phyloP scores from a whole-genome alignment of 441 rosid genomes.

The Daphne laureola region DNA sequence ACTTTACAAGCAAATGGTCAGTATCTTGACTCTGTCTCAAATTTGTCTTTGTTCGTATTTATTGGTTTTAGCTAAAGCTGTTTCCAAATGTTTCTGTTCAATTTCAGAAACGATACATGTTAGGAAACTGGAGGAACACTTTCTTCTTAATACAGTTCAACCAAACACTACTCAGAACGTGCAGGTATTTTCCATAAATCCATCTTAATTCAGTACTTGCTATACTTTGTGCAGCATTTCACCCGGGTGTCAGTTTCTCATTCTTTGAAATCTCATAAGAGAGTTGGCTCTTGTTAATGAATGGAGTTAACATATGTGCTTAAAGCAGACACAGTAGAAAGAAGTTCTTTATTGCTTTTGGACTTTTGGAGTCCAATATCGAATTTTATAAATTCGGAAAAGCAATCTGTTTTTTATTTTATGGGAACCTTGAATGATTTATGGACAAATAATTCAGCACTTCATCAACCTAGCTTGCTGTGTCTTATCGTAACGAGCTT shows the following conservation, averaged over 20 bases:
- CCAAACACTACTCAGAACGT: conserved; percentile 41
- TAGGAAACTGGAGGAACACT: conserved; percentile 23
- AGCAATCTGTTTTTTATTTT: too few relatives aligned
- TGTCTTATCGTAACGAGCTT: too few relatives aligned
- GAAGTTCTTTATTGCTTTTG: too few relatives aligned
- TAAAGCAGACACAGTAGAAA: too few relatives aligned
- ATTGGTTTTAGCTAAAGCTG: conserved; percentile 11
- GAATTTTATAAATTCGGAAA: too few relatives aligned
- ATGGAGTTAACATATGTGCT: too few relatives aligned
- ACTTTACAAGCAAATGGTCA: conserved; percentile 35
- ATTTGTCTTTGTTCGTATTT: conserved; percentile 10
- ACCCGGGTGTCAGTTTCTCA: not conserved
- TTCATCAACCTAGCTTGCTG: too few relatives aligned
- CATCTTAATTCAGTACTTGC: not conserved
- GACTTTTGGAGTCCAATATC: too few relatives aligned
- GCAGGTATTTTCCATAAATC: conserved; percentile 6
- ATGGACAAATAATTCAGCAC: too few relatives aligned
- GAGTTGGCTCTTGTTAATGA: too few relatives aligned
- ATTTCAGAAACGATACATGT: conserved; percentile 41
- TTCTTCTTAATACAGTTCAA: conserved; percentile 19
- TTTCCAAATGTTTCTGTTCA: conserved; percentile 10
- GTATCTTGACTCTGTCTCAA: conserved; percentile 14
- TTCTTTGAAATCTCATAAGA: not conserved
- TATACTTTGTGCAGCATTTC: too few relatives aligned
- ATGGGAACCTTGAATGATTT: too few relatives aligned